Conservation (phyloP, 495 filamentous ascomycete species). For the Xanthoparmelia taractica region DNA sequence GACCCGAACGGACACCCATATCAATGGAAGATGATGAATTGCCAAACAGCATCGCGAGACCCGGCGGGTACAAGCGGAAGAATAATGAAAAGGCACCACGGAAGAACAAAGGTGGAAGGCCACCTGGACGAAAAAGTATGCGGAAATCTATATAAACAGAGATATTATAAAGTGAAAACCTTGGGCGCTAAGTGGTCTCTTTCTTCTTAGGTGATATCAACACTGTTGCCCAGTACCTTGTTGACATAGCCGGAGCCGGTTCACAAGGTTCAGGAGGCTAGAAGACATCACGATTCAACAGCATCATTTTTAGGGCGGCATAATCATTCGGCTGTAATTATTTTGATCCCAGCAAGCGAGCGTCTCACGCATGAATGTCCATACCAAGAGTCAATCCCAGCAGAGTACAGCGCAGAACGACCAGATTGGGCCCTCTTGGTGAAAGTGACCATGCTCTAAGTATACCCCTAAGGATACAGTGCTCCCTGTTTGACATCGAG, state of each 20-base stretch:
- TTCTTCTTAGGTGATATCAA: conserved; percentile 18
- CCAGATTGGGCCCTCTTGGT: not conserved
- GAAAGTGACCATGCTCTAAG: not conserved
- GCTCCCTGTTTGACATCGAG: not conserved
- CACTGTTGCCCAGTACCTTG: conserved; percentile 12
- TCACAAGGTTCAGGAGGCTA: conserved; percentile 3
- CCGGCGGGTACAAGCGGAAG: conserved; percentile 7
- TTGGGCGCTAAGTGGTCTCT: conserved; percentile 18
- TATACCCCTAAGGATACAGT: no score
- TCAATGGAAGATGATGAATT: conserved; percentile 17
- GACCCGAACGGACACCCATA: conserved; percentile 16
- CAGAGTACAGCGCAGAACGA: not conserved
- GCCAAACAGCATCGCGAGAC: not conserved
- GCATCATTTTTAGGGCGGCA: not conserved
- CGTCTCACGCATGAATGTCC: not conserved
- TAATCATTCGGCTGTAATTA: not conserved
- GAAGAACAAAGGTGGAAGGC: conserved; percentile 3
- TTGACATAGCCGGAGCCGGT: conserved; percentile 10
- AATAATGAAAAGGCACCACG: conserved; percentile 7
- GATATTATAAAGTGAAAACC: conserved; percentile 11
- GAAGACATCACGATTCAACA: not conserved
- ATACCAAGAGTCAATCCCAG: not conserved
- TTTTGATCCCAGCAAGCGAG: conserved; percentile 3
- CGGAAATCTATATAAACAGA: conserved; percentile 12
- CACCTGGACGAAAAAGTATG: conserved; percentile 19